These are phyloP conservation scores for Globisporangium takayamanum DNA, from an alignment of 352 stramenopile species.

Conservation along the genomic window DNA sequence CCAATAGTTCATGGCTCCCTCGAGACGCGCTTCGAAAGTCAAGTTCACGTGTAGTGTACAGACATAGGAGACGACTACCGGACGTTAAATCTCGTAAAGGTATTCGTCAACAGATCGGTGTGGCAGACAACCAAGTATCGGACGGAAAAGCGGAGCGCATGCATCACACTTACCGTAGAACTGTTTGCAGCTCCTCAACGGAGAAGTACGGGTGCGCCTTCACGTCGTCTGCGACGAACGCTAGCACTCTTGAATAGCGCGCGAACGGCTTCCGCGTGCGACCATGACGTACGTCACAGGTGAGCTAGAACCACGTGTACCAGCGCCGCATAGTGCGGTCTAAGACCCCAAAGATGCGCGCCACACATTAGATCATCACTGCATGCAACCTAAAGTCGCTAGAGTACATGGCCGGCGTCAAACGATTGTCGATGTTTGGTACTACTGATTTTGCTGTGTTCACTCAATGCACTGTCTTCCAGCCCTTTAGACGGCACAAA, in stretches of 20 bases:
- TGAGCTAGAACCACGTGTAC: background rate
- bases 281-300: background rate
- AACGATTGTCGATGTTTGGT: too few species aligned
- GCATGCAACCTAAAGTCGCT: slow-evolving; percentile 12
- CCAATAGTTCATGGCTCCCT: too few species aligned
- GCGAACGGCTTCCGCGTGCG: background rate
- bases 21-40: too few species aligned
- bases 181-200: slow-evolving; percentile 13
- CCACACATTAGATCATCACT: slow-evolving; percentile 14
- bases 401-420: background rate
- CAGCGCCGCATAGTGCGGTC: slow-evolving; percentile 9
- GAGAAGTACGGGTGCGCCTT: slow-evolving; percentile 18
- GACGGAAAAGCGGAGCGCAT: too few species aligned
- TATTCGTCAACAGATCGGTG: too few species aligned
- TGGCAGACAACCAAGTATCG: too few species aligned
- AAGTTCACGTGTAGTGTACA: too few species aligned
- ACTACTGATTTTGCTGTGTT: too few species aligned
- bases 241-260: background rate
- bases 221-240: background rate
- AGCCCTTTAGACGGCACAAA: too few species aligned
- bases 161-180: background rate
- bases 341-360: slow-evolving; percentile 8
- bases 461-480: too few species aligned
- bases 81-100: too few species aligned
- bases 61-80: too few species aligned